These are phyloP conservation scores for Solanum clarkiae DNA, from an alignment of 257 asterid species.

Conservation along the genomic window DNA sequence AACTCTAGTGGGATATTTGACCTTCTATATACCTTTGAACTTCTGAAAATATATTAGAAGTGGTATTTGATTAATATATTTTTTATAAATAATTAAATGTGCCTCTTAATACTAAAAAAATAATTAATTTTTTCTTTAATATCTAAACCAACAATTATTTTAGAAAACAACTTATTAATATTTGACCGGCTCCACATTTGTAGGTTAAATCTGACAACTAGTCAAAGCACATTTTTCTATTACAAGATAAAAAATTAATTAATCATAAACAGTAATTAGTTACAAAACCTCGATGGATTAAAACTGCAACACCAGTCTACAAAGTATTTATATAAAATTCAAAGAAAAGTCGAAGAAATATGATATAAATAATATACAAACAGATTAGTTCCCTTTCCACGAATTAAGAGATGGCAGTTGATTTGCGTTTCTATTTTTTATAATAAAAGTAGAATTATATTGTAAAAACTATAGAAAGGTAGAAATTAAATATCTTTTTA, in stretches of 20 bases:
- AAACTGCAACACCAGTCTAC: neutral
- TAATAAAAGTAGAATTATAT: neutral
- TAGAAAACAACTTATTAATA: neutral
- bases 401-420: no score
- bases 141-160: no score
- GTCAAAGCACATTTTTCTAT: neutral
- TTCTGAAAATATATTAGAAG: neutral
- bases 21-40: neutral
- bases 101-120: no score
- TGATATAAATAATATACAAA: neutral
- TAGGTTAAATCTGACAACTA: neutral
- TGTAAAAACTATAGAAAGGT: neutral
- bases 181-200: neutral
- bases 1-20: neutral
- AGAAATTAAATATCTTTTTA: neutral
- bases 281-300: neutral
- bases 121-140: no score
- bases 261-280: neutral
- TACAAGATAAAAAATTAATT: neutral
- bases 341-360: rapidly evolving
- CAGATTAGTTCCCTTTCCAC: no score
- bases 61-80: no score
- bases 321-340: neutral
- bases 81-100: no score
- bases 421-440: no score